Percentiles rank a stretch among this genome's conserved stretches.
These are phyloP conservation scores for Myxozyma nipponensis DNA, from an alignment of 805 yeast genomes.

Conservation along the genomic window DNA sequence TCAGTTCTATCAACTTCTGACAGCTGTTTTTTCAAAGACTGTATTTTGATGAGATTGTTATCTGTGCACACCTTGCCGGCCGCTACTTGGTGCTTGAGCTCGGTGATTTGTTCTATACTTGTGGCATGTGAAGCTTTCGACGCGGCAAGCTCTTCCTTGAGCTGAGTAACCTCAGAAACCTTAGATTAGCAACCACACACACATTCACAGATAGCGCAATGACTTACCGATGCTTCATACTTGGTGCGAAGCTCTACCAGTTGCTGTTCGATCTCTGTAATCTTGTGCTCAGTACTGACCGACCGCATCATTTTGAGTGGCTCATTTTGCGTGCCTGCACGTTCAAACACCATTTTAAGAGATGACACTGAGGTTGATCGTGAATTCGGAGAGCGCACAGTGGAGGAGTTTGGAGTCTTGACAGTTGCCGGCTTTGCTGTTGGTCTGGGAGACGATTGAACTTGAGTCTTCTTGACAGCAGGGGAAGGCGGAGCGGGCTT, in stretches of 20 bases:
- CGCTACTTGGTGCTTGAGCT: no score
- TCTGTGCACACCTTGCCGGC: no score
- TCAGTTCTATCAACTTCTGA: not conserved
- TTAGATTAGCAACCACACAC: not conserved
- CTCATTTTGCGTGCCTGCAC: not conserved
- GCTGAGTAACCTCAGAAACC: not conserved
- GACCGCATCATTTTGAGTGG: not conserved
- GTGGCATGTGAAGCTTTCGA: not conserved
- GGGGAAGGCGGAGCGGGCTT: no score
- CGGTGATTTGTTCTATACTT: not conserved
- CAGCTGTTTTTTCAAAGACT: not conserved
- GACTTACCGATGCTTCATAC: constrained; percentile 2
- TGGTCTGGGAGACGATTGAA: no score
- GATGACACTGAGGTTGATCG: not conserved
- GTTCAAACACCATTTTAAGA: not conserved
- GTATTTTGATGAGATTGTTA: no score
- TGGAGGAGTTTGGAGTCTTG: no score
- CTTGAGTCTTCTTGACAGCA: no score
- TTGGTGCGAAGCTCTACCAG: not conserved
- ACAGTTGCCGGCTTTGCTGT: no score
- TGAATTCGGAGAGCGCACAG: not conserved
- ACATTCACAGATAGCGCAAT: not conserved
- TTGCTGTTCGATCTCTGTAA: not conserved
- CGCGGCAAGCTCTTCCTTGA: not conserved
- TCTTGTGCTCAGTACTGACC: not conserved